Base-by-base conservation (phyloP, 805 yeast species). In the Yarrowia sp. region DNA sequence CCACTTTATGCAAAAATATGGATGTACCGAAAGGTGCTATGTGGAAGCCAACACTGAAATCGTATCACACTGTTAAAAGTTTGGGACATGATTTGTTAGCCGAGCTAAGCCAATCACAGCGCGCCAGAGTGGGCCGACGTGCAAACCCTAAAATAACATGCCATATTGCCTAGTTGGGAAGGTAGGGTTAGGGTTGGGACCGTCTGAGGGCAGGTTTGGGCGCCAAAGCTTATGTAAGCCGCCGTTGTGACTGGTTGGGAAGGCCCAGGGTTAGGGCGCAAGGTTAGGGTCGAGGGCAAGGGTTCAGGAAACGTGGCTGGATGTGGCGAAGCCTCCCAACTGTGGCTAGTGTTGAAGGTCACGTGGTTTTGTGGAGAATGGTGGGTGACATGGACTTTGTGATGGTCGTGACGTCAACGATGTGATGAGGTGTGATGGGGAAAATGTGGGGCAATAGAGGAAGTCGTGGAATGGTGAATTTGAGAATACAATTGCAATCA, bases 1-100 rank as follows among this genome's bases (percentile, higher is more conserved):
- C 64, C 64, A 58, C 64, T 58, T 55, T 58, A 58, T 58, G 64
- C 64, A 58, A 58, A 58, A 58, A 58, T 58, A 55, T 58, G 64
- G 64, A 17, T 58, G 43, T 40, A 58, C 64, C 64, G 50, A 43
- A 58, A 42, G 64, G 64, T 58, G 64, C 58, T 42, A 43, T 43
- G 61, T 55, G 44, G 58, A 55, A 55, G 61, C 61, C 61, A 58
- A 58, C 64, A 43, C 64, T 33, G 64, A 58, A 58, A 58, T 58
- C 64, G 64, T 58, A 40, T 33, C 39, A 30, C 30, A 40, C 40
- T 55, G 50, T 43, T 58, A 58, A 58, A 58, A 58, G 64, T 58
- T 58, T 58, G 64, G 64, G 64, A 58, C 49, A 33, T 58, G 64
- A 43, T 43, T 58, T 58, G 64, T 58, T 58, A 58, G 40, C 44